These are phyloP conservation scores for Schizosaccharomyces versatilis DNA, from an alignment of 1,139 yeast species.

Conservation along the genomic window DNA sequence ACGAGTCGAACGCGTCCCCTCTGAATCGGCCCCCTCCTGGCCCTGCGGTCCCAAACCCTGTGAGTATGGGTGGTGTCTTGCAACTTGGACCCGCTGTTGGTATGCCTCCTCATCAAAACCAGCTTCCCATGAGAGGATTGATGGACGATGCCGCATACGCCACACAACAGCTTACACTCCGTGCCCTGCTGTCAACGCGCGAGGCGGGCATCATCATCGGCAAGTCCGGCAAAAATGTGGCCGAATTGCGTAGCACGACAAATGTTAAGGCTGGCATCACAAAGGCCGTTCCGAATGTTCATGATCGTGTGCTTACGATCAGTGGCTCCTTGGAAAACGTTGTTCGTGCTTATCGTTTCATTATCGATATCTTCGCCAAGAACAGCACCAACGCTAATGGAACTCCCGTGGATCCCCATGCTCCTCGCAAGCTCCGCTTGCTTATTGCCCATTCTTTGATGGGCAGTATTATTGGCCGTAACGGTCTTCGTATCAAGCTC, in stretches of 20 bases:
- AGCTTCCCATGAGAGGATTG: background rate
- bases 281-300: conserved; percentile 57
- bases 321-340: conserved; percentile 59
- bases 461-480: conserved; percentile 78
- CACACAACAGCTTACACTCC: conserved; percentile 18
- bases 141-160: conserved; percentile 12
- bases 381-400: conserved; percentile 10
- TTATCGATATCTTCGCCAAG: conserved; percentile 5
- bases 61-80: too few species aligned
- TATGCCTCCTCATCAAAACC: too few species aligned
- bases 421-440: conserved; percentile 36
- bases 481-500: conserved; percentile 60
- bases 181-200: conserved; percentile 60
- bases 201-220: conserved; percentile 89
- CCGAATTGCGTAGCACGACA: conserved; percentile 53
- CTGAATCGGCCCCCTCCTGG: too few species aligned
- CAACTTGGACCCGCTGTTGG: too few species aligned
- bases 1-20: background rate
- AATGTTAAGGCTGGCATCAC: conserved; percentile 79
- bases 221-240: conserved; percentile 61
- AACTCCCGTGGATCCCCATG: conserved; percentile 11
- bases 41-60: too few species aligned
- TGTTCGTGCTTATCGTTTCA: conserved; percentile 19
- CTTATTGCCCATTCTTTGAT: conserved; percentile 69
- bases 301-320: conserved; percentile 65